These are phyloP conservation scores for Venturia nashicola DNA, from an alignment of 2,329 filamentous ascomycete genomes.

Conservation along the genomic window DNA sequence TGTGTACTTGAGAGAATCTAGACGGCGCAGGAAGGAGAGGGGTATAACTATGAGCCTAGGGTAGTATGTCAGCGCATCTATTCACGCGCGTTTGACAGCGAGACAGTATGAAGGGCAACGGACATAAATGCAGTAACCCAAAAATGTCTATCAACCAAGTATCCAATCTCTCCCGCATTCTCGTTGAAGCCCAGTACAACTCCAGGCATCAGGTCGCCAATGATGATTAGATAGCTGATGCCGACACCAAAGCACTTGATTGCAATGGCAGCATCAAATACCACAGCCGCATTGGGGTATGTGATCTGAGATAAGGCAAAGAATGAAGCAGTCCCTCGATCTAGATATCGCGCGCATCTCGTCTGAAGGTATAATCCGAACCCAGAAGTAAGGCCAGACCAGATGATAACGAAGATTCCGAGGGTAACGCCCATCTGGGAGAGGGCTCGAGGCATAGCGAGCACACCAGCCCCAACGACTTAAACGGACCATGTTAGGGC, in stretches of 20 bases:
- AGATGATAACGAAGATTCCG: constrained; percentile 72
- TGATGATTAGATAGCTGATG: constrained; percentile 96
- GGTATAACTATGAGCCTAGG: constrained; percentile 79
- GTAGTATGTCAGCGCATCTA: background rate
- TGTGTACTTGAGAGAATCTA: constrained; percentile 96
- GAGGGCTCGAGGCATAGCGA: constrained; percentile 91
- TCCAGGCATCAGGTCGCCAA: constrained; percentile 94
- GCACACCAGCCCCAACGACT: constrained; percentile 88
- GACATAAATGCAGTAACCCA: constrained; percentile 98
- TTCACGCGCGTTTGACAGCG: background rate
- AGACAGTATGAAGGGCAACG: constrained; percentile 16
- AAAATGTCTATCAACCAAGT: constrained; percentile 80
- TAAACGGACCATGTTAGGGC: constrained; percentile 4
- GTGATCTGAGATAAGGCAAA: constrained; percentile 95
- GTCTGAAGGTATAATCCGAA: constrained; percentile 94
- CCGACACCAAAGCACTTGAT: constrained; percentile 97
- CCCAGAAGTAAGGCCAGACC: constrained; percentile 78
- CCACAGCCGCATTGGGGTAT: constrained; percentile 87
- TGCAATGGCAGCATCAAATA: constrained; percentile 92
- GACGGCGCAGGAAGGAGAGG: constrained; percentile 74
- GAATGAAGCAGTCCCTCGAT: constrained; percentile 79
- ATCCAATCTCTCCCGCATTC: constrained; percentile 50
- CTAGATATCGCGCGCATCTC: constrained; percentile 83
- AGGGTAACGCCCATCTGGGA: constrained; percentile 90
- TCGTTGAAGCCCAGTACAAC: constrained; percentile 72